Evolutionary conservation across 176 grass and related monocot genomes (phyloP).

Genomic region (Hsuehochloa calcarea): DNA sequence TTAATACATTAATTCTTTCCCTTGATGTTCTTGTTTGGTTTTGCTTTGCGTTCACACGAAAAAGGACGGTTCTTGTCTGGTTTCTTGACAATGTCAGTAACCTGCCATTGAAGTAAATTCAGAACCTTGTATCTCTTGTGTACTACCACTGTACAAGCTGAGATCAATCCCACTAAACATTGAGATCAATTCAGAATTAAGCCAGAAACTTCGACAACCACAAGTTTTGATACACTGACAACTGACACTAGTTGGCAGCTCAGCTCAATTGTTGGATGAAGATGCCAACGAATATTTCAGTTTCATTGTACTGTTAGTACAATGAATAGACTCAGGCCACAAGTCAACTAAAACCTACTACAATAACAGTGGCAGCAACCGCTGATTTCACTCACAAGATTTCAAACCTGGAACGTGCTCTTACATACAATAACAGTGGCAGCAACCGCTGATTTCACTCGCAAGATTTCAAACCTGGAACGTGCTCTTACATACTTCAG

Average conservation of each 20-base stretch:
- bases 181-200: neutral
- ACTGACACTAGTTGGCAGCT: neutral
- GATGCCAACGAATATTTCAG: neutral
- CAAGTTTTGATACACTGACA: neutral
- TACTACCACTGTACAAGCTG: neutral
- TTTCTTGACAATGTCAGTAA: too few species aligned
- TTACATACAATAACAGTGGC: neutral
- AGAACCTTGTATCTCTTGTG: neutral
- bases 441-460: neutral
- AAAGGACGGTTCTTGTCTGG: too few species aligned
- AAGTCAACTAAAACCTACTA: neutral
- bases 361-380: neutral
- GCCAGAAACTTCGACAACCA: neutral
- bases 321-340: neutral
- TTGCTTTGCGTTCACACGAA: too few species aligned
- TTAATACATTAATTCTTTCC: too few species aligned
- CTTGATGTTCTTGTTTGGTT: too few species aligned
- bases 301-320: neutral
- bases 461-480: neutral
- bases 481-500: neutral
- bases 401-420: neutral
- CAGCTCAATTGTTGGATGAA: neutral
- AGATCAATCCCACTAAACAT: neutral
- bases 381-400: neutral
- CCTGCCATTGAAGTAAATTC: too few species aligned